Evolutionary conservation across 1,284 basidiomycete species (phyloP).

Genomic region (Ceratorhiza oryzae-sativae): DNA sequence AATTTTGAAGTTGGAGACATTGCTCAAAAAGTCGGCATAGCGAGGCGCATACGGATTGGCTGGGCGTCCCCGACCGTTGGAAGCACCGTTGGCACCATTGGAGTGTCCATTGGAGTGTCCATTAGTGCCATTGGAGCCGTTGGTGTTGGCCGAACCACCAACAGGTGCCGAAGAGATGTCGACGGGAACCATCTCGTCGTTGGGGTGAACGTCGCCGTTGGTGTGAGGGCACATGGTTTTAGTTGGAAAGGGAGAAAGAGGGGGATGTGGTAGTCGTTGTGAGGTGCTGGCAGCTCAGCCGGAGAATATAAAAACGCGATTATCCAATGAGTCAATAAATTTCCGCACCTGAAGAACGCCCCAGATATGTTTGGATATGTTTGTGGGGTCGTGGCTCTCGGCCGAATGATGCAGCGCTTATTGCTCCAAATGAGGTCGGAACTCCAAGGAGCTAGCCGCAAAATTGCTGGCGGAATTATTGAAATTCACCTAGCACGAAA

Average conservation of each 20-base stretch:
- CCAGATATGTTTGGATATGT: slow-evolving; percentile 26
- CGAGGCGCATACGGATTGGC: slow-evolving; percentile 86
- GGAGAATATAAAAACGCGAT: slow-evolving; percentile 34
- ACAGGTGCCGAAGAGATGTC: slow-evolving; percentile 52
- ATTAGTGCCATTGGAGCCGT: slow-evolving; percentile 52
- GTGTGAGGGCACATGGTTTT: slow-evolving; percentile 71
- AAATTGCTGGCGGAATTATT: neutral
- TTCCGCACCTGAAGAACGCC: slow-evolving; percentile 25
- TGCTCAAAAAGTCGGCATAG: slow-evolving; percentile 90
- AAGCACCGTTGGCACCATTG: slow-evolving; percentile 45
- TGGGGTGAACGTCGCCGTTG: slow-evolving; percentile 59
- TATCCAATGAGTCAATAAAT: slow-evolving; percentile 37
- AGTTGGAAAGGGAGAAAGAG: slow-evolving; percentile 40
- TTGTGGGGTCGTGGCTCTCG: slow-evolving; percentile 21
- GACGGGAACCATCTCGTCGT: slow-evolving; percentile 72
- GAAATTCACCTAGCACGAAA: neutral
- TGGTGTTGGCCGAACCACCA: slow-evolving; percentile 49
- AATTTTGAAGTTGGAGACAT: slow-evolving; percentile 93
- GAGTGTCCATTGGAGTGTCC: slow-evolving; percentile 43
- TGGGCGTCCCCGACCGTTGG: slow-evolving; percentile 49
- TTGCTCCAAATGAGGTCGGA: slow-evolving; percentile 11
- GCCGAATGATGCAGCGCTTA: slow-evolving; percentile 10
- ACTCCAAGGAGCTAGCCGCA: neutral
- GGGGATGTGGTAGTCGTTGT: slow-evolving; percentile 36
- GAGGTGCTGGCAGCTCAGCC: slow-evolving; percentile 27